Conservation (phyloP, 1,284 basidiomycete species). For the Phellinidium pouzarii region DNA sequence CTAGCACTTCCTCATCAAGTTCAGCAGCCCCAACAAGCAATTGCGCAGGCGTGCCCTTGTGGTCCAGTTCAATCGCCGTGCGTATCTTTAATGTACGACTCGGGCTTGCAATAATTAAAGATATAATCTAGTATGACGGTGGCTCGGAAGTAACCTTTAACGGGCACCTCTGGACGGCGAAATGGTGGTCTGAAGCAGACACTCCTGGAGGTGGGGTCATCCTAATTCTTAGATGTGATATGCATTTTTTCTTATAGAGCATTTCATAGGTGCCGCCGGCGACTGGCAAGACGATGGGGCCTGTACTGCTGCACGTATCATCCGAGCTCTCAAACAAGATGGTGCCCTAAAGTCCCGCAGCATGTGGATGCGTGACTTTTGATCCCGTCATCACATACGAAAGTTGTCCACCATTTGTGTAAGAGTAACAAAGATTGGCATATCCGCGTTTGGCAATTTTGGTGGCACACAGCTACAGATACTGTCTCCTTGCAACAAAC, state of each 20-base stretch:
- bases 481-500: no score
- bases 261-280: not conserved
- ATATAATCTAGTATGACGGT: slow-evolving; percentile 11
- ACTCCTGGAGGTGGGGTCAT: slow-evolving; percentile 37
- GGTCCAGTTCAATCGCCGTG: slow-evolving; percentile 39
- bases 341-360: not conserved
- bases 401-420: no score
- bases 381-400: no score
- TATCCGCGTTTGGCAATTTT: no score
- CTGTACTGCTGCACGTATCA: not conserved
- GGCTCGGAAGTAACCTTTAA: slow-evolving; percentile 13
- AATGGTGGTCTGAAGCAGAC: slow-evolving; percentile 55
- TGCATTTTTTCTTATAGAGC: not conserved
- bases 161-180: slow-evolving; percentile 44
- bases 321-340: not conserved
- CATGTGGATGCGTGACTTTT: no score
- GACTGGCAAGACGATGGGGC: slow-evolving; percentile 6
- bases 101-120: not conserved
- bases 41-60: slow-evolving; percentile 43
- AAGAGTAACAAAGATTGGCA: no score
- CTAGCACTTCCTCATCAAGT: slow-evolving; percentile 24
- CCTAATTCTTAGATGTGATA: not conserved
- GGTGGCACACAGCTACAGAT: no score
- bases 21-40: slow-evolving; percentile 29
- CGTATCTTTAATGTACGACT: slow-evolving; percentile 22